Evolutionary conservation across 129 eudicot genomes (phyloP).

Genomic region (Chrysanthemum makinoi): DNA sequence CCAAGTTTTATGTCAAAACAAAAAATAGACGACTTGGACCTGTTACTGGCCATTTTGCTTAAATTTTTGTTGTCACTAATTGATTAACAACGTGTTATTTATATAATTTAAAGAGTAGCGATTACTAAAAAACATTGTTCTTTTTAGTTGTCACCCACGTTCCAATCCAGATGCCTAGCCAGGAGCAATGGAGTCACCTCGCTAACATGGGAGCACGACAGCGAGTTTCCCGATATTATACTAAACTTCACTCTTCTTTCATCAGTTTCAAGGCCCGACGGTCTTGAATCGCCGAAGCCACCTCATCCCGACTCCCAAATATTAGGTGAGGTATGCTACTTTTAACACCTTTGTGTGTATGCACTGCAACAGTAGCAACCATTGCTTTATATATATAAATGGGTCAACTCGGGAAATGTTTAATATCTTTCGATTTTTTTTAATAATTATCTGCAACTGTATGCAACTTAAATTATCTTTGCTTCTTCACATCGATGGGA

Average conservation of each 20-base stretch:
- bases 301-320: constrained; percentile 53
- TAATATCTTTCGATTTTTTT: neutral
- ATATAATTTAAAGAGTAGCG: too few species aligned
- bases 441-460: constrained; percentile 15
- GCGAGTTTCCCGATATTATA: constrained; percentile 63
- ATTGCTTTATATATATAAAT: too few species aligned
- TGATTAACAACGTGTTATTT: too few species aligned
- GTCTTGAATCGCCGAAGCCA: constrained; percentile 37
- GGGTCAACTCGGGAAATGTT: too few species aligned
- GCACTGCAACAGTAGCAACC: too few species aligned
- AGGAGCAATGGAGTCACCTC: constrained; percentile 66
- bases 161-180: constrained; percentile 49
- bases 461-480: constrained; percentile 58
- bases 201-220: constrained; percentile 87
- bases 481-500: constrained; percentile 65
- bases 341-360: too few species aligned
- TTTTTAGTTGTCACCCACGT: constrained; percentile 43
- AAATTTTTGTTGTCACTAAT: too few species aligned
- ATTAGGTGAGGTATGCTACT: constrained; percentile 32
- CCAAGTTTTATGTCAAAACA: too few species aligned
- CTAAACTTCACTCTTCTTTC: constrained; percentile 51
- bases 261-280: constrained; percentile 55
- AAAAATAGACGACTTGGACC: too few species aligned
- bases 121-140: too few species aligned
- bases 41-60: too few species aligned